Evolutionary conservation across 2,329 filamentous ascomycete species (phyloP), one percentile per base, ranked within the genome.

Genomic region (Myotisia sp.): DNA sequence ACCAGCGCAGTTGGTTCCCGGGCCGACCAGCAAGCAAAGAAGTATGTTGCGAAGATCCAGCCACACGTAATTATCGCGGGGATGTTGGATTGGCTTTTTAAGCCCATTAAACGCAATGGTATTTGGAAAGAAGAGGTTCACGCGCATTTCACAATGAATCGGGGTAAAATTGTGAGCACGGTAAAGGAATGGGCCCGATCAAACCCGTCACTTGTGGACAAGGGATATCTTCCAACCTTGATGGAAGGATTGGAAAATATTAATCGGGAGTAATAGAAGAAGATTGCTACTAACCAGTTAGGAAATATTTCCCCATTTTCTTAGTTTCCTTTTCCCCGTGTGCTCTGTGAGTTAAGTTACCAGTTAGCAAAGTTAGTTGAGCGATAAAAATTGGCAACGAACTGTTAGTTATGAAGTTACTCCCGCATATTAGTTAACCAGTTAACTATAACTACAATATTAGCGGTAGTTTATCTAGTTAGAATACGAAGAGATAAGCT

Each of bases 161-260:
- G 22, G 16, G 33, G 10, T 14, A 41, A 41, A 20, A 39, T 45
- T 14, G 3, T 46, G 19, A 26, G 28, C 8, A 42, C 36, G 14
- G 33, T 43, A 39, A 67, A 50, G n/a, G 74, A 51, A 51, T 76
- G 71, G 17, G 53, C 50, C 27, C 65, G 47, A 33, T 63, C 59
- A 24, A 68, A 48, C 26, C 27, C 30, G 2, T 13, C 16, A 7
- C 28, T 30, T 10, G 21, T 12, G 21, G 18, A 12, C 12, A 9
- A 23, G 20, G 22, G 30, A 10, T 12, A 20, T 8, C 16, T 33
- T n/a, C 19, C 18, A 13, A 20, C 21, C 9, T 26, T 33, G 10
- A 33, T 17, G 13, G 5, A 12, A 24, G 30, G 13, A 20, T n/a
- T 33, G 17, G 30, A 33, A 19, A 20, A 33, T 24, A 26, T 26